These are phyloP conservation scores for Euphorbia corollata DNA, from an alignment of 441 rosid species.

Conservation along the genomic window DNA sequence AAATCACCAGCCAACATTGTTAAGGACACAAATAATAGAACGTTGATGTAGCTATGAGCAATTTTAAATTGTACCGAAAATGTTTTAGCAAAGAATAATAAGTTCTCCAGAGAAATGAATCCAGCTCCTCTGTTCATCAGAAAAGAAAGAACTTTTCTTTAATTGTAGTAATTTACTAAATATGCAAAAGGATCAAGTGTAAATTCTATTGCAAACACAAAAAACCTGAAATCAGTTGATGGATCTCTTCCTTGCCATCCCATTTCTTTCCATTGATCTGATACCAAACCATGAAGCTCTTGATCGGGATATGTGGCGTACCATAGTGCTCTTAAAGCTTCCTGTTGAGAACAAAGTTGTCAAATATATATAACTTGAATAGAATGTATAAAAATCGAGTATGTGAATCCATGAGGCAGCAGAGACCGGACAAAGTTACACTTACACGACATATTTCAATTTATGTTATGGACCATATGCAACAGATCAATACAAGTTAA, in stretches of 20 bases:
- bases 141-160: constrained; percentile 1
- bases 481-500: constrained; percentile 1
- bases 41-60: neutral
- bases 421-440: neutral
- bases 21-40: neutral
- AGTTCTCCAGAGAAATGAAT: constrained; percentile 81
- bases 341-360: constrained; percentile 24
- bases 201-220: too few species aligned
- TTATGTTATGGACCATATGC: neutral
- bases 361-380: neutral
- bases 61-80: constrained; percentile 44
- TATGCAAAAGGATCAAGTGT: neutral
- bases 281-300: constrained; percentile 61
- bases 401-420: neutral
- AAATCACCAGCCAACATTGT: neutral
- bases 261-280: constrained; percentile 94
- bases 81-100: constrained; percentile 80
- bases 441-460: neutral
- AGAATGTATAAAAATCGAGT: neutral
- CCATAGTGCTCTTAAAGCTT: constrained; percentile 81
- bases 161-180: constrained; percentile 2
- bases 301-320: constrained; percentile 59
- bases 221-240: constrained; percentile 81
- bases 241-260: constrained; percentile 98
- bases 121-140: constrained; percentile 71